Conservation (phyloP, 345 rosid genomes). For the Hibiscus trionum region DNA sequence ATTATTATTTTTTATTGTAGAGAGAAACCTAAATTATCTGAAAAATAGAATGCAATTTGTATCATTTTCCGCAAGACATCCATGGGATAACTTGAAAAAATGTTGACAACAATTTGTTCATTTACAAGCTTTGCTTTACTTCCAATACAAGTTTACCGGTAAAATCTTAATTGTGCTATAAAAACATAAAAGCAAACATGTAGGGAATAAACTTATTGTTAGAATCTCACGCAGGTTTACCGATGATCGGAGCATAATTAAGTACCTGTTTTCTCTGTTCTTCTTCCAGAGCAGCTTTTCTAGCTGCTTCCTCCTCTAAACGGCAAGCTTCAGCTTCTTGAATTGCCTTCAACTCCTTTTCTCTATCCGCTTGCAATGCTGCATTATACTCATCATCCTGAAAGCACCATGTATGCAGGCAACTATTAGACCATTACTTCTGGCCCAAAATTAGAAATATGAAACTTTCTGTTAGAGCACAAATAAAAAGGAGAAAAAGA, state of each 20-base stretch:
- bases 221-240: neutral
- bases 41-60: neutral
- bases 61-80: neutral
- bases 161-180: neutral
- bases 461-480: neutral
- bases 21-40: neutral
- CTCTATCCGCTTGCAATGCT: conserved; percentile 88
- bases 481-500: neutral
- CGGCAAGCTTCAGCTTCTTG: conserved; percentile 84
- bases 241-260: neutral
- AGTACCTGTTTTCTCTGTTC: conserved; percentile 47
- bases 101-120: neutral
- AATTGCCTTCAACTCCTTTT: conserved; percentile 70
- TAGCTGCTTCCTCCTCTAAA: conserved; percentile 63
- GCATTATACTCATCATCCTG: conserved; percentile 98
- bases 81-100: neutral
- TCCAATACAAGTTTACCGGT: neutral
- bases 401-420: conserved; percentile 14
- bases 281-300: conserved; percentile 68
- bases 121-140: neutral
- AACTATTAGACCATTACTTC: conserved; percentile 1
- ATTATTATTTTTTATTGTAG: neutral
- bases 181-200: neutral
- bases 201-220: neutral
- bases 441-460: neutral